Base-by-base conservation (phyloP, 495 filamentous ascomycete species). In the Hypoxylon trugodes region DNA sequence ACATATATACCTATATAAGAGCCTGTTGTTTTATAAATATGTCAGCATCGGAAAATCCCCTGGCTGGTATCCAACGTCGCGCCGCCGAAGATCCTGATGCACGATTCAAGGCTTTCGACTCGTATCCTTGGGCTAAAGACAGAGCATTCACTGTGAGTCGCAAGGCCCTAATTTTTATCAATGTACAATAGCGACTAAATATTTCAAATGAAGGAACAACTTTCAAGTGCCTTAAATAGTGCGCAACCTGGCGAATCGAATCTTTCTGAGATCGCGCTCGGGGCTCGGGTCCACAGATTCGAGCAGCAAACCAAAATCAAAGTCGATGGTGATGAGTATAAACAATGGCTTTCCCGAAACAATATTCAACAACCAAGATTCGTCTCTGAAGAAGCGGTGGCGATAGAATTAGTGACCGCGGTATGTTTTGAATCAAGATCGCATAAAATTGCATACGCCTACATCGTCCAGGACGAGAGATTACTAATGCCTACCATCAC, bases 261-360 rank as follows among this genome's bases (percentile, higher is more conserved):
- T 8, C 59, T 73, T 5, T 59, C 67, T 12, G 72, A 72, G 49
- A 68, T 73, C 3, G 69, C 74, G 25, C 72, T 78, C 18, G 70
- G 77, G 21, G 69, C 74, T 53, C 78, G 79, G 49, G 73, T 79
- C 64, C 77, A 74, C 56, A 80, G 77, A 65, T 82, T 78, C 69
- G 67, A 71, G 37, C 73, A 75, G 37, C 70, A 69, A 16, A 70
- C 74, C 18, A 65, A 66, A 56, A 65, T 71, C 42, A 35, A 65
- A 35, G 68, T 82, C 49, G 72, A 79, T 62, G 68, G 70, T 15
- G 28, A 66, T 35, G 59, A 65, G 13, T 81, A 80, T 52, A 72
- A 76, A 38, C 41, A 66, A 25, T 80, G 69, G 63, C 55, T 73
- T 13, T 24, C 63, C 7, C 32, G 60, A 6, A 62, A 37, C 6